These are phyloP conservation scores for Eurotiales sp. DNA, from an alignment of 2,329 filamentous ascomycete genomes.

Conservation along the genomic window DNA sequence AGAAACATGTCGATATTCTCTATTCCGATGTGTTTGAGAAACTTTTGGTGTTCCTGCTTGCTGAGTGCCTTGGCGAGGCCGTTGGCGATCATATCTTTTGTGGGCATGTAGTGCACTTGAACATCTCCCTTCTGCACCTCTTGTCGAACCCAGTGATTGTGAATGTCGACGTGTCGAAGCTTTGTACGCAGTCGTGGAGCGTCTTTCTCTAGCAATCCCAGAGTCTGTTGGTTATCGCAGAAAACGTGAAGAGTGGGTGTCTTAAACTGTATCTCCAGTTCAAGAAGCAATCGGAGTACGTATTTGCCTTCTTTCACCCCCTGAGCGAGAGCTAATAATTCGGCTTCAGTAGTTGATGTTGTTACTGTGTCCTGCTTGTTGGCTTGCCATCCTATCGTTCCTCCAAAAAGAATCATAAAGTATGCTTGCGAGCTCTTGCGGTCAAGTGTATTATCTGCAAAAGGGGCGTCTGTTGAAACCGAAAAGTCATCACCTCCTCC, in stretches of 20 bases:
- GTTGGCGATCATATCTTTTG: slow-evolving; percentile 19
- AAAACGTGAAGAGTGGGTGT: slow-evolving; percentile 1
- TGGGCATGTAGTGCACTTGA: slow-evolving; percentile 20
- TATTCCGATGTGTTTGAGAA: background rate
- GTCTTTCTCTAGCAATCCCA: slow-evolving; percentile 10
- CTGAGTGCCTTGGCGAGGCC: slow-evolving; percentile 19
- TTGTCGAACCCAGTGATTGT: slow-evolving; percentile 23
- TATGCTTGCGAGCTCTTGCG: slow-evolving; percentile 2
- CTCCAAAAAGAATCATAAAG: slow-evolving; percentile 14
- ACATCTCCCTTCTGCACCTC: slow-evolving; percentile 18
- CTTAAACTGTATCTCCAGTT: slow-evolving; percentile 12
- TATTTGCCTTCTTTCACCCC: slow-evolving; percentile 14
- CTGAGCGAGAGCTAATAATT: slow-evolving; percentile 16
- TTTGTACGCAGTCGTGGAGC: slow-evolving; percentile 10
- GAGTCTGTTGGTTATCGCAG: slow-evolving; percentile 17
- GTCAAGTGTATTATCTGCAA: slow-evolving; percentile 4
- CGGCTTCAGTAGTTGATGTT: too few species aligned
- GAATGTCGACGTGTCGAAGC: slow-evolving; percentile 25
- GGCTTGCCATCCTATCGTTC: slow-evolving; percentile 19
- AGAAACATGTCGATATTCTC: background rate
- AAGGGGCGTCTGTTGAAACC: slow-evolving; percentile 3
- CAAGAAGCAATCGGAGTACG: slow-evolving; percentile 14
- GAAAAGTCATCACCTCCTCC: slow-evolving; percentile 1
- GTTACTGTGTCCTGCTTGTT: slow-evolving; percentile 19
- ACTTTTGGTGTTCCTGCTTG: background rate